Base-by-base conservation (phyloP, 306 rosid genomes). In the Vigna angularis region DNA sequence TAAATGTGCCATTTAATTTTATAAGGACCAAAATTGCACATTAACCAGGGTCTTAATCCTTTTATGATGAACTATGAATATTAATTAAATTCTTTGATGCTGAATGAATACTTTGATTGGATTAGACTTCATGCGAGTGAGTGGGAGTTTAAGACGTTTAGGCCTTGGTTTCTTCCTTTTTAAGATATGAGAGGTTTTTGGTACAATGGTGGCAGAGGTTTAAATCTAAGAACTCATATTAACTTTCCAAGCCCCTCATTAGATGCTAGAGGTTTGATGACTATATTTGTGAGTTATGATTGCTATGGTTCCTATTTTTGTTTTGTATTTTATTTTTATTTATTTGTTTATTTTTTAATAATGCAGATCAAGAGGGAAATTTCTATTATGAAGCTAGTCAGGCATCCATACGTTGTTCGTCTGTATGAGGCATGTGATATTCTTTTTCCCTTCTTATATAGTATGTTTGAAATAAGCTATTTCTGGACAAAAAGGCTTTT, bases 321-420 rank as follows among this genome's bases (percentile, higher is more conserved):
- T 5, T 28, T 61, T 32, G 7, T 56, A 22, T 64, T 36, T 76
- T 13, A 30, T 70, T 15, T 72, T 80, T 47, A 42, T 36, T 36
- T 36, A 36, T 72, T 76, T 47, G 30, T 34, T 34, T 36, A 36
- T 45, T 28, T 18, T 9, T 42, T 42, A 9, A 42, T 42, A 9
- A 42, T 88, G 89, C 86, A 91, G 98, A 93, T 93, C 77, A 91
- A 93, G 90, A 91, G 90, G 86, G 97, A 93, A 90, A 91, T 93
- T 83, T 88, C 91, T 17, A 90, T 93, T 64, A 93, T 93, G 98
- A 93, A 91, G 87, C 97, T 90, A 66, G 98, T 91, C 57, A 87
- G 98, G 61, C 98, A 93, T 82, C 98, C 98, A 17, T 89, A 83
- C 58, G 85, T 93, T 61, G 98, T 90, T 83, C 95, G 98, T 48